phyloP scores from a whole-genome alignment of 768 basidiomycete genomes.

The Mycena rosella region DNA sequence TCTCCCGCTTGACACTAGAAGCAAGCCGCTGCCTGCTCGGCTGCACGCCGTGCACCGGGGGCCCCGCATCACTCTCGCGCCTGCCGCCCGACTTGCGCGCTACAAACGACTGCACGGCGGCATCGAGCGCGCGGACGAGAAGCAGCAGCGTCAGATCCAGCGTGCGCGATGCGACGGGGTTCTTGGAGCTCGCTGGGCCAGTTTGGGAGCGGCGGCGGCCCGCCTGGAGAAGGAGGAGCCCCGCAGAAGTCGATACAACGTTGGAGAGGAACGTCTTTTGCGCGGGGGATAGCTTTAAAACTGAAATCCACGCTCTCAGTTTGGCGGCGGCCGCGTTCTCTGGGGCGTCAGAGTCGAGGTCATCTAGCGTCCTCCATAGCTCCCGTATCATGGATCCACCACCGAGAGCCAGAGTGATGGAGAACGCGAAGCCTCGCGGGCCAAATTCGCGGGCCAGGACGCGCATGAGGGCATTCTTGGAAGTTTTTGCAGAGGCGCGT shows the following conservation, averaged over 20 bases:
- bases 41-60: not conserved
- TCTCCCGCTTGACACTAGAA: slow-evolving; percentile 39
- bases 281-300: slow-evolving; percentile 48
- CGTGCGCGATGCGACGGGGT: slow-evolving; percentile 60
- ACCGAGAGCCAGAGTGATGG: slow-evolving; percentile 72
- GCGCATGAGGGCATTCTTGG: slow-evolving; percentile 44
- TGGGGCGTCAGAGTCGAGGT: slow-evolving; percentile 11
- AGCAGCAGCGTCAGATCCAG: slow-evolving; percentile 78
- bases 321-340: slow-evolving; percentile 6
- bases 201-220: slow-evolving; percentile 51
- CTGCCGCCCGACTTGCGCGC: slow-evolving; percentile 43
- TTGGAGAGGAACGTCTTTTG: slow-evolving; percentile 73
- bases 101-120: slow-evolving; percentile 65
- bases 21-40: slow-evolving; percentile 18
- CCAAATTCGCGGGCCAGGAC: slow-evolving; percentile 70
- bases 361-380: slow-evolving; percentile 53
- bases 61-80: slow-evolving; percentile 31
- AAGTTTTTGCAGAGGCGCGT: slow-evolving; percentile 39
- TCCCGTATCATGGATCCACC: slow-evolving; percentile 70
- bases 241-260: slow-evolving; percentile 66
- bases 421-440: slow-evolving; percentile 75
- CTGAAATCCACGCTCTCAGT: slow-evolving; percentile 31
- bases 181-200: slow-evolving; percentile 25
- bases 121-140: slow-evolving; percentile 78
- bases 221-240: slow-evolving; percentile 68